Conservation (phyloP, 495 filamentous ascomycete genomes). For the Xylaria flabelliformis region DNA sequence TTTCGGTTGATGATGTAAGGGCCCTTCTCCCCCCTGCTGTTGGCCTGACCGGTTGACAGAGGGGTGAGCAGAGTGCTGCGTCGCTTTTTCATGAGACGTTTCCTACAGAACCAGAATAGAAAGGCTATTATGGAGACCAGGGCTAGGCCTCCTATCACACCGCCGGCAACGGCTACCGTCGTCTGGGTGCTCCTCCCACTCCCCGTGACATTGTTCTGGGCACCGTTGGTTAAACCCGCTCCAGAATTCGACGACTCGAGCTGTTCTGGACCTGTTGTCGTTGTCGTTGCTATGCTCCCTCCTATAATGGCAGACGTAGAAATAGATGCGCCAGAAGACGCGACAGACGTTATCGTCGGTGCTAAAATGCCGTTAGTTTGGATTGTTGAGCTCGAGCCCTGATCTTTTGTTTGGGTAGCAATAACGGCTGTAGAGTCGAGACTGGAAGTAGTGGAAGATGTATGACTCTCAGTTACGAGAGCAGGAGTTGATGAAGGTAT, state of each 20-base stretch:
- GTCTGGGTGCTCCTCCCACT: conserved; percentile 41
- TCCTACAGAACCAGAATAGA: conserved; percentile 56
- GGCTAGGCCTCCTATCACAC: conserved; percentile 57
- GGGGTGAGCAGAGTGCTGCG: conserved; percentile 55
- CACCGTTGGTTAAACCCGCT: conserved; percentile 21
- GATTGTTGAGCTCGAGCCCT: not conserved
- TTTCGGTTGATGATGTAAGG: conserved; percentile 49
- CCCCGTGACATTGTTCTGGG: conserved; percentile 28
- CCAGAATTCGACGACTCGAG: conserved; percentile 29
- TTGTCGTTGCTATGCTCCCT: conserved; percentile 19
- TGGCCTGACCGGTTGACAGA: conserved; percentile 40
- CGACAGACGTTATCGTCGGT: conserved; percentile 19
- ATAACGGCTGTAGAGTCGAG: conserved; percentile 2
- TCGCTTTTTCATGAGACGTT: conserved; percentile 45
- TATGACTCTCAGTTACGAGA: conserved; percentile 5
- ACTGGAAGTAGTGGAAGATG: not conserved
- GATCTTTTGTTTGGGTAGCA: conserved; percentile 5
- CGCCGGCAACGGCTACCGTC: conserved; percentile 53
- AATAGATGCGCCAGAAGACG: not conserved
- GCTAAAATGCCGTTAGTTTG: conserved; percentile 13
- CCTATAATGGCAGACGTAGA: conserved; percentile 9
- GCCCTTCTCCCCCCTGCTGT: conserved; percentile 44
- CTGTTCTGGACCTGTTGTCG: conserved; percentile 18
- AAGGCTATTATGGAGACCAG: conserved; percentile 53
- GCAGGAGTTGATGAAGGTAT: conserved; percentile 7